Base-by-base conservation (phyloP, 2,329 filamentous ascomycete genomes). In the Zopfia rhizophila region DNA sequence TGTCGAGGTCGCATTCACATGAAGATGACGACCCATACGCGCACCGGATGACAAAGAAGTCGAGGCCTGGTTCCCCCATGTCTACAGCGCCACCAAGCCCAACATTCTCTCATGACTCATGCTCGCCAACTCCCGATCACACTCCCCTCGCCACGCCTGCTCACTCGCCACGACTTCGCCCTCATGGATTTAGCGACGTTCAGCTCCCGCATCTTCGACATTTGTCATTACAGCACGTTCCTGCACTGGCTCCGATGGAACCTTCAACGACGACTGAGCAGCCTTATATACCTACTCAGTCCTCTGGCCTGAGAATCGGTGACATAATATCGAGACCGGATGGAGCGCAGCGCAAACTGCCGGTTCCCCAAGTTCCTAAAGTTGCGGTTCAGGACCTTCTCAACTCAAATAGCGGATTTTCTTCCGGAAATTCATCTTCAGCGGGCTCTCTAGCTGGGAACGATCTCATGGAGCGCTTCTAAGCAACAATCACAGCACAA, bases 141-240 rank as follows among this genome's bases (percentile, higher is more conserved):
- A 97, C 94, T n/a, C 93, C 93, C n/a, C 85, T 97, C 44, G 93
- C 92, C 19, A 99, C 93, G 4, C 93, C 93, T 4, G 93, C 92
- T 30, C 94, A 97, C 73, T 97, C 92, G 13, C 94, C 94, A 38
- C 90, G 94, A 30, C 81, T 99, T 58, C 84, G 92, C 50, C 90
- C 93, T 3, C 88, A 89, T 65, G 83, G 78, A 56, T 78, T 81
- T 52, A 81, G 78, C 56, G 86, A 88, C 56, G 81, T 93, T 61
- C 92, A 97, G 71, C 80, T 97, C 42, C 93, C 94, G 22, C 91
- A 90, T 30, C 85, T 99, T 61, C 87, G 94, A 53, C 84, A 89
- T 61, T 73, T 89, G 41, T 85, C 84, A 22, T 75, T 90, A 13
- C 81, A 85, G 58, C 83, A 87, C 56, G 81, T 82, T 3, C 86